Evolutionary conservation across 139 green algal species (phyloP), one percentile per base, ranked within the genome.

Genomic region (Volvox africanus): DNA sequence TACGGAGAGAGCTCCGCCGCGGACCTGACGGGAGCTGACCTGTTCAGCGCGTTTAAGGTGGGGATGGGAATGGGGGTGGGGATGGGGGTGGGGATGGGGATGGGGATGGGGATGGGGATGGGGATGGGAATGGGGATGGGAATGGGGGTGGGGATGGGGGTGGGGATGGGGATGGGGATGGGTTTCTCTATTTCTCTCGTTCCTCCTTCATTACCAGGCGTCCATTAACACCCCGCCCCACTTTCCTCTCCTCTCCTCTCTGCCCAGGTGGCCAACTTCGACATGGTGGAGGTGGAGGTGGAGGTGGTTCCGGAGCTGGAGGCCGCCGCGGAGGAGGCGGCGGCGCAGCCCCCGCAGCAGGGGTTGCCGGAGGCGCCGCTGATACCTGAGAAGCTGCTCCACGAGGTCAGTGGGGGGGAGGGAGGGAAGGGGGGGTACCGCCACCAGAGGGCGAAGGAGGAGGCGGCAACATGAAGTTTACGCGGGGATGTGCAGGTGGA

Each of bases 31-130:
- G 94, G 94, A 2, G 92, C 89, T 24, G 93, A 93, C 65, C 88
- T 97, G 19, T 94, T 95, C n/a, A 91, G 91, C 30, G 93, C 92
- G 28, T 97, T 97, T 88, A 96, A 81, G 76, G 80, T 92, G 79
- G 9, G 80, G 2, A 36, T 12, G 37, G 36, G 37, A 0, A 0
- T 20, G 22, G 28, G 79, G 36, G 79, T 12, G 37, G 19, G 19
- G 22, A 36, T 14, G 22, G 11, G 26, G 24, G 65, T 2, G 67
- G 5, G 79, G 18, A 1, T 33, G 37, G 2, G 20, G 79, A 2
- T 5, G 77, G 77, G 77, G 35, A 2, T 1, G 35, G 18, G 77
- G 32, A 0, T 11, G 26, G 24, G 26, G 35, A 36, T 68, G 17
- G 79, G 37, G 37, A 61, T 16, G 71, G 71, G 24, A 12, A 75